Percentiles rank a stretch among this genome's conserved stretches.
phyloP scores from a whole-genome alignment of 331 rosid species.

The Pyracantha coccinea region DNA sequence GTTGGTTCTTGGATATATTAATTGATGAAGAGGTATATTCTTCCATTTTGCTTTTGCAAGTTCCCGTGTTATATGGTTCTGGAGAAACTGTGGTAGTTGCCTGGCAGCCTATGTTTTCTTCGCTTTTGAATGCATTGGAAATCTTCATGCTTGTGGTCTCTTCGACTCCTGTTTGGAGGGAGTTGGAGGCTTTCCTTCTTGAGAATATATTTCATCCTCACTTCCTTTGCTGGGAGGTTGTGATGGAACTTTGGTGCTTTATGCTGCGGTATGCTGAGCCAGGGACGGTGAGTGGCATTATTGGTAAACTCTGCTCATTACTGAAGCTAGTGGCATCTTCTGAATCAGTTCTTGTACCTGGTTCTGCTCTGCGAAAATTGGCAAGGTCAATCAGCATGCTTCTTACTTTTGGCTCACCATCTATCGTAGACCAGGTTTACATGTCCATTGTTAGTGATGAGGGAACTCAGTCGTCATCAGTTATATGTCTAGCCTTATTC shows the following conservation, averaged over 20 bases:
- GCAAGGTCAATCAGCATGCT: conserved; percentile 66
- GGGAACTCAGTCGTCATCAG: conserved; percentile 35
- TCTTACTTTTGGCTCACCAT: conserved; percentile 45
- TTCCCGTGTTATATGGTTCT: conserved; percentile 47
- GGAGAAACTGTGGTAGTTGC: conserved; percentile 47
- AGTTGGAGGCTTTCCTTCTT: conserved; percentile 62
- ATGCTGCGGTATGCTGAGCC: conserved; percentile 59
- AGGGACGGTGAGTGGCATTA: conserved; percentile 36
- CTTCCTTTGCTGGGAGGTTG: conserved; percentile 79
- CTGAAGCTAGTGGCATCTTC: conserved; percentile 57
- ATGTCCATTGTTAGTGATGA: conserved; percentile 44
- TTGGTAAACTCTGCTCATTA: conserved; percentile 49
- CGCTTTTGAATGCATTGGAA: conserved; percentile 60
- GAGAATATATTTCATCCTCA: conserved; percentile 91
- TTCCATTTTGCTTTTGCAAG: conserved; percentile 49
- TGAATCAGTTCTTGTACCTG: conserved; percentile 45
- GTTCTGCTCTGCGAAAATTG: conserved; percentile 64
- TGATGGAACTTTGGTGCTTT: conserved; percentile 93
- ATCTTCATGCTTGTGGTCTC: conserved; percentile 64
- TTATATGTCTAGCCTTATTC: conserved; percentile 50
- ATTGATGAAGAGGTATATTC: conserved; percentile 67
- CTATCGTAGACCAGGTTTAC: conserved; percentile 49
- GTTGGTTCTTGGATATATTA: conserved; percentile 54
- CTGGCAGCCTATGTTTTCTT: conserved; percentile 60
- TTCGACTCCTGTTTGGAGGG: conserved; percentile 58